These are phyloP conservation scores for Ascocoryne sarcoides DNA, from an alignment of 2,329 filamentous ascomycete species.

Conservation along the genomic window DNA sequence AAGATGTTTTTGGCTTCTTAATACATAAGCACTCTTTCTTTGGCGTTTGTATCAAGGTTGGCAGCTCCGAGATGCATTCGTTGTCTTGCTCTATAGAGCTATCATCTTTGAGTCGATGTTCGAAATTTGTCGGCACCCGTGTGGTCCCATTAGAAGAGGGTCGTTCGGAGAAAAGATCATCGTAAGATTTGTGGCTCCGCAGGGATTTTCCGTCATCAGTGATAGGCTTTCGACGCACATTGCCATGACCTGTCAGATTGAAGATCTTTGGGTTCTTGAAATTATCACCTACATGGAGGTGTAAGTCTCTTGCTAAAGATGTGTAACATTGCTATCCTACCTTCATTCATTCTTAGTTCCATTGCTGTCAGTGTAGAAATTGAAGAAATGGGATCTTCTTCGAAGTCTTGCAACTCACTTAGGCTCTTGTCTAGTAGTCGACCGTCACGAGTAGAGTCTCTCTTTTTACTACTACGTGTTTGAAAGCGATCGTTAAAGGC, in stretches of 20 bases:
- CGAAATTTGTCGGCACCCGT: constrained; percentile 12
- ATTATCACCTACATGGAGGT: constrained; percentile 13
- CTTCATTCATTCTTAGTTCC: constrained; percentile 20
- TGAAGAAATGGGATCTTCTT: constrained; percentile 8
- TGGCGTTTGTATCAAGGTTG: constrained; percentile 3
- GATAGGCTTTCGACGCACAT: constrained; percentile 13
- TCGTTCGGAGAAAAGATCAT: constrained; percentile 12
- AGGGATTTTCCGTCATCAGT: constrained; percentile 12
- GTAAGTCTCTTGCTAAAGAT: background rate
- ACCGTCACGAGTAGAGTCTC: constrained; percentile 11
- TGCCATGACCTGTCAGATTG: constrained; percentile 14
- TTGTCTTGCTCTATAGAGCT: constrained; percentile 4
- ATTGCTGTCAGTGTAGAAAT: constrained; percentile 5
- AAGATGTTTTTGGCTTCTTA: background rate
- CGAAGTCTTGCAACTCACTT: constrained; percentile 4
- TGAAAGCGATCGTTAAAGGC: constrained; percentile 14
- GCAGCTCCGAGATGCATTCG: constrained; percentile 8
- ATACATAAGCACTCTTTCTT: background rate
- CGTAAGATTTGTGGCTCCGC: constrained; percentile 11
- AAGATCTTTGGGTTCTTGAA: constrained; percentile 11
- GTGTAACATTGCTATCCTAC: constrained; percentile 3
- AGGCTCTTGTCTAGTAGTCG: constrained; percentile 7
- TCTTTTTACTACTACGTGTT: constrained; percentile 7
- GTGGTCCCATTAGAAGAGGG: constrained; percentile 3
- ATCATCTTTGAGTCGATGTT: constrained; percentile 7